Conservation (phyloP, 2,329 filamentous ascomycete genomes). For the Laburnicola sp. region DNA sequence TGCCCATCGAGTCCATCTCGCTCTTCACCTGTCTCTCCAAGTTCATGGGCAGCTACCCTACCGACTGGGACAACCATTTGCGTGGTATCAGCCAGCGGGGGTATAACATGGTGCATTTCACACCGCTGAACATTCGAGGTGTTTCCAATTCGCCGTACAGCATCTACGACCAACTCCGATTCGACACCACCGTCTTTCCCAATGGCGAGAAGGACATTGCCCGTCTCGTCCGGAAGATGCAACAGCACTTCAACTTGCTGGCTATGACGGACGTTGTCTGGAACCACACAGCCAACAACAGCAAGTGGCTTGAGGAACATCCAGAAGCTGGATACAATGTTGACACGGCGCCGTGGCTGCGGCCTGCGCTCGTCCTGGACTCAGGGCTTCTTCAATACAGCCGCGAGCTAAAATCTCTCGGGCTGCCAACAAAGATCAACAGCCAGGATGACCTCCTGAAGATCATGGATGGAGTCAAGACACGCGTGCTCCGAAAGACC, state of each 20-base stretch:
- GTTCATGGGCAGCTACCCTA: constrained; percentile 92
- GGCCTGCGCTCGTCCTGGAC: constrained; percentile 72
- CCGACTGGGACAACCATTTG: constrained; percentile 87
- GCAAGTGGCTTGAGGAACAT: constrained; percentile 89
- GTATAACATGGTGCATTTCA: constrained; percentile 99
- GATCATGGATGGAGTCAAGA: constrained; percentile 84
- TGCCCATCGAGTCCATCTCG: constrained; percentile 85
- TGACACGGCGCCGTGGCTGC: constrained; percentile 76
- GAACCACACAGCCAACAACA: constrained; percentile 97
- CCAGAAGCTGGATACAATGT: constrained; percentile 96
- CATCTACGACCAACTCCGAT: constrained; percentile 86
- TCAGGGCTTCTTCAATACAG: constrained; percentile 69
- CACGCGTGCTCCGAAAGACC: constrained; percentile 73
- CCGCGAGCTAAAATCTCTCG: constrained; percentile 64
- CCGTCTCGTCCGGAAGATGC: constrained; percentile 76
- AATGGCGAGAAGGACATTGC: constrained; percentile 81
- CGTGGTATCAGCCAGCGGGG: constrained; percentile 84
- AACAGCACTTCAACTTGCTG: constrained; percentile 80
- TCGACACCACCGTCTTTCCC: constrained; percentile 81
- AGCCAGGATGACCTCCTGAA: constrained; percentile 71
- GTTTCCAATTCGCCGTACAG: constrained; percentile 96
- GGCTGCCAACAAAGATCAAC: constrained; percentile 74
- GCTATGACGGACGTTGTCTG: constrained; percentile 95
- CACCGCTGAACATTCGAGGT: constrained; percentile 85
- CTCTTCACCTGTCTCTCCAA: constrained; percentile 96